phyloP scores from a whole-genome alignment of 345 rosid genomes.

The Citrus medica region DNA sequence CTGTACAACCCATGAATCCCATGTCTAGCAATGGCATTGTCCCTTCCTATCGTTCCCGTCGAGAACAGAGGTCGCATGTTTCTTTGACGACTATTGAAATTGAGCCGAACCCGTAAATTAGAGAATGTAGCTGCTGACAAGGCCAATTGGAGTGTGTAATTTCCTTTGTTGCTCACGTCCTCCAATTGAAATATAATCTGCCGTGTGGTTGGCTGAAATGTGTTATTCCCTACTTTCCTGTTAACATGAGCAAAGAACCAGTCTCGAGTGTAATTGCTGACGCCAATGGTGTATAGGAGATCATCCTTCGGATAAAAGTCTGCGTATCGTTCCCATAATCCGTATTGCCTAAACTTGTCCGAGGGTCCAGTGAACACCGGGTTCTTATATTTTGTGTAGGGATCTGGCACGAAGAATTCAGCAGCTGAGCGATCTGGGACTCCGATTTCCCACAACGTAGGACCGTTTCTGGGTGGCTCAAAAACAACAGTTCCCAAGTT shows the following conservation, averaged over 20 bases:
- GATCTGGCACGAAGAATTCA: too few relatives aligned
- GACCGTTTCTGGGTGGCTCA: too few relatives aligned
- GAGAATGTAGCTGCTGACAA: slow-evolving; percentile 57
- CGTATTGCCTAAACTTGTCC: slow-evolving; percentile 77
- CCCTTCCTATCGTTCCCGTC: too few relatives aligned
- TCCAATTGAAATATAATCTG: slow-evolving; percentile 44
- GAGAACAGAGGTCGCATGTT: too few relatives aligned
- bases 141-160: slow-evolving; percentile 66
- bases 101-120: slow-evolving; percentile 37
- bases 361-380: slow-evolving; percentile 20
- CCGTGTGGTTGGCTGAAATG: slow-evolving; percentile 56
- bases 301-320: slow-evolving; percentile 50
- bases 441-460: too few relatives aligned
- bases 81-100: slow-evolving; percentile 29
- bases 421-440: too few relatives aligned
- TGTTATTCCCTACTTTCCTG: slow-evolving; percentile 38
- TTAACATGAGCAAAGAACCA: slow-evolving; percentile 87
- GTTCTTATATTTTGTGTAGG: slow-evolving; percentile 36
- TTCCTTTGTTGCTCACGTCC: slow-evolving; percentile 22
- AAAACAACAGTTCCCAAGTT: too few relatives aligned
- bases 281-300: slow-evolving; percentile 44
- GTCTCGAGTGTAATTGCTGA: slow-evolving; percentile 39
- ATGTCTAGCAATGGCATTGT: too few relatives aligned
- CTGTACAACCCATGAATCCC: too few relatives aligned
- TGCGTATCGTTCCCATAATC: slow-evolving; percentile 69